Evolutionary conservation across 2,329 filamentous ascomycete genomes (phyloP).

Genomic region (Huntiella moniliformis): DNA sequence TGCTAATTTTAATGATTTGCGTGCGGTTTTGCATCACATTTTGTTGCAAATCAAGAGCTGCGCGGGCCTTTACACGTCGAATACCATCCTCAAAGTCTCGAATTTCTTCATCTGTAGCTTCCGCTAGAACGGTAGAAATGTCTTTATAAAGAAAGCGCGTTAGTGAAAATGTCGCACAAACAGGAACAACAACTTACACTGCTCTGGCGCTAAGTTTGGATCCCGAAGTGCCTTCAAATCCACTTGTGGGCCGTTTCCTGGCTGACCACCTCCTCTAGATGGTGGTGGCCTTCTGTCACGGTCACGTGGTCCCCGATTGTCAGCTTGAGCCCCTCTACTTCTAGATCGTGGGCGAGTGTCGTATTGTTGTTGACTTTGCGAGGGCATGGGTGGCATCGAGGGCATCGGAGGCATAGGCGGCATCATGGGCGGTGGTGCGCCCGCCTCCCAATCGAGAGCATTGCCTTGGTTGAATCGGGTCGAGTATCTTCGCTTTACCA

Average conservation of each 20-base stretch:
- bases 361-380: slow-evolving; percentile 4
- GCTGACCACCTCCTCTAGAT: slow-evolving; percentile 28
- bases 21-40: slow-evolving; percentile 94
- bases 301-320: slow-evolving; percentile 14
- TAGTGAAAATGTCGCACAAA: neutral
- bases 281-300: slow-evolving; percentile 32
- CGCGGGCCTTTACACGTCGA: slow-evolving; percentile 57
- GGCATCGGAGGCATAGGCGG: slow-evolving; percentile 16
- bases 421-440: slow-evolving; percentile 37
- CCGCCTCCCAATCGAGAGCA: slow-evolving; percentile 42
- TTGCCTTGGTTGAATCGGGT: slow-evolving; percentile 71
- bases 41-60: slow-evolving; percentile 71
- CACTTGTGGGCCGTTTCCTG: slow-evolving; percentile 37
- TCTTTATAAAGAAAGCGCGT: slow-evolving; percentile 20
- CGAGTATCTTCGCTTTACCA: slow-evolving; percentile 89
- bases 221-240: slow-evolving; percentile 66
- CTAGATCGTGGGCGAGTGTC: slow-evolving; percentile 7
- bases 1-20: slow-evolving; percentile 98
- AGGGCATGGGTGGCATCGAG: slow-evolving; percentile 5
- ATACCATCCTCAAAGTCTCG: slow-evolving; percentile 60
- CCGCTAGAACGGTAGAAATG: slow-evolving; percentile 52
- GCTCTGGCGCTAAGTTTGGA: slow-evolving; percentile 58
- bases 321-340: slow-evolving; percentile 2
- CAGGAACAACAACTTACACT: slow-evolving; percentile 35
- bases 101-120: slow-evolving; percentile 77